phyloP scores from a whole-genome alignment of 495 filamentous ascomycete species.

The Aspergillus incahuasiensis region DNA sequence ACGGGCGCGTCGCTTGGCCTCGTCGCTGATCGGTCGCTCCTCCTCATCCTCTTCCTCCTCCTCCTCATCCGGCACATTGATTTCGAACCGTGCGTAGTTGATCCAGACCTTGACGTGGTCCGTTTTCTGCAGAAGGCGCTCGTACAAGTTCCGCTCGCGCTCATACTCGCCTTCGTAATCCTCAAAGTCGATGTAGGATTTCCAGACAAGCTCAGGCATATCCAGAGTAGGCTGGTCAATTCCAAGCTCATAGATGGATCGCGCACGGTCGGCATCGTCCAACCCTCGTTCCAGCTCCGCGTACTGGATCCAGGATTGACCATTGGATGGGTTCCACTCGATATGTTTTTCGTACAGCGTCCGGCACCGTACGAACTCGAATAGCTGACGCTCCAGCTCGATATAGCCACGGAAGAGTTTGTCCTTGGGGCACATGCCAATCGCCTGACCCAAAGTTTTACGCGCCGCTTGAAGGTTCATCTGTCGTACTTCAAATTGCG shows the following conservation, averaged over 20 bases:
- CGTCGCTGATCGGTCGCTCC: slow-evolving; percentile 70
- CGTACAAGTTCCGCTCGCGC: slow-evolving; percentile 75
- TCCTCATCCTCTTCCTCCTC: slow-evolving; percentile 58
- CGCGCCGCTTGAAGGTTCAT: slow-evolving; percentile 72
- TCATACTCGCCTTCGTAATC: slow-evolving; percentile 90
- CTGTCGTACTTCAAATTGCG: slow-evolving; percentile 90
- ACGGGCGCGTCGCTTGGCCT: slow-evolving; percentile 75
- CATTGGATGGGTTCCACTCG: slow-evolving; percentile 83
- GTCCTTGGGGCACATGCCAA: slow-evolving; percentile 94
- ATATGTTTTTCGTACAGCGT: slow-evolving; percentile 92
- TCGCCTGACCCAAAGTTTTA: slow-evolving; percentile 81
- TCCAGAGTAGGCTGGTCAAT: slow-evolving; percentile 81
- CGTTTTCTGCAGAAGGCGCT: slow-evolving; percentile 86
- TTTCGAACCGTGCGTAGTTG: slow-evolving; percentile 93
- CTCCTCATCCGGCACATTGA: slow-evolving; percentile 73
- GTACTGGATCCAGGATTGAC: slow-evolving; percentile 91
- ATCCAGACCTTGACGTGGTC: slow-evolving; percentile 99
- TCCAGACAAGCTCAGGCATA: slow-evolving; percentile 97
- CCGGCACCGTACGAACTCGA: slow-evolving; percentile 86
- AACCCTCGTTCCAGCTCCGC: slow-evolving; percentile 86
- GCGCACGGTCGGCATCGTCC: slow-evolving; percentile 78
- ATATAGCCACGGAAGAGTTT: slow-evolving; percentile 93
- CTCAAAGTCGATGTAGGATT: slow-evolving; percentile 97
- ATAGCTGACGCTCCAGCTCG: slow-evolving; percentile 82
- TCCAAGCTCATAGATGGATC: slow-evolving; percentile 91